phyloP scores from a whole-genome alignment of 805 yeast genomes.

The Candida ovalis region DNA sequence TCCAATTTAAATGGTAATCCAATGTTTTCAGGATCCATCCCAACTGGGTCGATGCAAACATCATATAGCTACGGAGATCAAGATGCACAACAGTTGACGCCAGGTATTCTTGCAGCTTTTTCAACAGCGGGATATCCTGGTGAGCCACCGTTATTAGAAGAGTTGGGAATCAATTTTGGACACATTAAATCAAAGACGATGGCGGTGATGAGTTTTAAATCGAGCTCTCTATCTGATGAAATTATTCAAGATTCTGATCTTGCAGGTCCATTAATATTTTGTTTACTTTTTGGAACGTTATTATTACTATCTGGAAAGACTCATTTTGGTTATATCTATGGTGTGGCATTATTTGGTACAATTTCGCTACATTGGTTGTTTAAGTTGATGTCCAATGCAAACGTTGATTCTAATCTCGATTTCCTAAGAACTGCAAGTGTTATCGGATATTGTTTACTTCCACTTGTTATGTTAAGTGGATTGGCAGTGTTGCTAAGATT shows the following conservation, averaged over 20 bases:
- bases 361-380: conserved; percentile 78
- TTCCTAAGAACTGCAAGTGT: conserved; percentile 80
- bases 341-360: conserved; percentile 91
- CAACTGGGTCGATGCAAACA: conserved; percentile 30
- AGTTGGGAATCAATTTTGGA: conserved; percentile 85
- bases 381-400: conserved; percentile 75
- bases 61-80: conserved; percentile 21
- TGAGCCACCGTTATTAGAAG: conserved; percentile 92
- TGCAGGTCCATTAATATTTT: conserved; percentile 92
- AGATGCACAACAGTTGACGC: conserved; percentile 44
- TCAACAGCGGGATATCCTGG: conserved; percentile 91
- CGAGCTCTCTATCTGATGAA: conserved; percentile 60
- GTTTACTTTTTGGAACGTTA: conserved; percentile 79
- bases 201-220: conserved; percentile 76
- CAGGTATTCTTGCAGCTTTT: conserved; percentile 86
- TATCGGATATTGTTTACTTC: conserved; percentile 89
- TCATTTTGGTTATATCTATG: conserved; percentile 95
- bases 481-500: conserved; percentile 63
- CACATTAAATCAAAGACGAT: conserved; percentile 83
- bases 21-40: conserved; percentile 15
- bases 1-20: neutral
- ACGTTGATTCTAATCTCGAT: conserved; percentile 37
- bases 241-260: conserved; percentile 85
- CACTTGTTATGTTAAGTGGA: conserved; percentile 75
- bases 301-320: conserved; percentile 85